These are phyloP conservation scores for Pholiota microspora DNA, from an alignment of 768 basidiomycete genomes.

Conservation along the genomic window DNA sequence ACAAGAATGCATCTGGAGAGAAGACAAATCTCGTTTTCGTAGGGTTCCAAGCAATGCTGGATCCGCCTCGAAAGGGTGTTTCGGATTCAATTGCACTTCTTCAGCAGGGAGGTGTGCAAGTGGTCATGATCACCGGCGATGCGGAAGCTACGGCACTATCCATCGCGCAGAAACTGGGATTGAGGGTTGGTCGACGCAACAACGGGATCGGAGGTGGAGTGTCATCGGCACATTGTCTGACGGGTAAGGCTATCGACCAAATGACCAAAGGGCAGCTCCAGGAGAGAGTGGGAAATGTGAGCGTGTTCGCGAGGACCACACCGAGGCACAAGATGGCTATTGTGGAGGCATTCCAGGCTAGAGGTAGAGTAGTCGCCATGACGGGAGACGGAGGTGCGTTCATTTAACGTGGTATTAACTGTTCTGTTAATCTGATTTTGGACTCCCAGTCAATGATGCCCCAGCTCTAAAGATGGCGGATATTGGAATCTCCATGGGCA, in stretches of 20 bases:
- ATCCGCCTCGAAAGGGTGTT: slow-evolving; percentile 94
- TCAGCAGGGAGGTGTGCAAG: slow-evolving; percentile 84
- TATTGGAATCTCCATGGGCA: slow-evolving; percentile 97
- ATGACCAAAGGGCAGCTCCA: slow-evolving; percentile 78
- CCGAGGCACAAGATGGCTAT: slow-evolving; percentile 98
- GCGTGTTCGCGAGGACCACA: slow-evolving; percentile 93
- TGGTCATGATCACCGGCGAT: slow-evolving; percentile 99
- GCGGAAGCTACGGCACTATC: slow-evolving; percentile 87
- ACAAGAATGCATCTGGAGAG: slow-evolving; percentile 21
- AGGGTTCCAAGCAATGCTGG: slow-evolving; percentile 94
- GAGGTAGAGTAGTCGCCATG: slow-evolving; percentile 94
- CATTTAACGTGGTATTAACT: too few species aligned
- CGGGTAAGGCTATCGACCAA: slow-evolving; percentile 82
- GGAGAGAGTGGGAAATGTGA: slow-evolving; percentile 78
- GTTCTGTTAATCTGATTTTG: too few species aligned
- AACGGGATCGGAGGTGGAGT: slow-evolving; percentile 48
- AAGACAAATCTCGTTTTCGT: slow-evolving; percentile 76
- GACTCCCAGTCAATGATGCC: slow-evolving; percentile 86
- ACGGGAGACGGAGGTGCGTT: slow-evolving; percentile 90
- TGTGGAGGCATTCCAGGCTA: slow-evolving; percentile 87
- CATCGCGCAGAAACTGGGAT: slow-evolving; percentile 83
- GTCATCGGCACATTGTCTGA: slow-evolving; percentile 53
- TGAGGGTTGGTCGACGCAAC: slow-evolving; percentile 68
- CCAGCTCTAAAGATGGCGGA: slow-evolving; percentile 98
- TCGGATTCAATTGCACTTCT: slow-evolving; percentile 81